Percentiles rank a stretch among this genome's conserved stretches.
phyloP scores from a whole-genome alignment of 176 grass and related monocot species.

The Melocanna baccifera region DNA sequence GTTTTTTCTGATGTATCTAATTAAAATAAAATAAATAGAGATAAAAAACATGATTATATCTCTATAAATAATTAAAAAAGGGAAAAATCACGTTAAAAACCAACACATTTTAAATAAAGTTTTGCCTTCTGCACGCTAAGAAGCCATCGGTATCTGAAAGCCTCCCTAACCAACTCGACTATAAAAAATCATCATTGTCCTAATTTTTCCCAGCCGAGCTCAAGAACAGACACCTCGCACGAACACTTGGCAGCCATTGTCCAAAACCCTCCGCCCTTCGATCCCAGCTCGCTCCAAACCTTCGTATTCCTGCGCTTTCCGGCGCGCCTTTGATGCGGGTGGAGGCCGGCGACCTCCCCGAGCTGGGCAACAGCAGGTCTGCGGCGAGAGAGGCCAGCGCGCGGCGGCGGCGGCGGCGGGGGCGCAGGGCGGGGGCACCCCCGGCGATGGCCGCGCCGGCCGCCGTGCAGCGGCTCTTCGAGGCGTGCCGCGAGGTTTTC shows the following conservation, averaged over 20 bases:
- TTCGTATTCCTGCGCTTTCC: neutral
- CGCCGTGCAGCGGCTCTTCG: conserved; percentile 30
- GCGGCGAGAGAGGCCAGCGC: neutral
- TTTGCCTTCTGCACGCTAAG: too few species aligned
- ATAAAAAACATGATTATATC: too few species aligned
- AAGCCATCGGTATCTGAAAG: too few species aligned
- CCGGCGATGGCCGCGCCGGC: neutral
- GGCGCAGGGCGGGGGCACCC: neutral
- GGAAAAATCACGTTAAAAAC: too few species aligned
- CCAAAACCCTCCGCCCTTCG: neutral
- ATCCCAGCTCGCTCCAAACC: neutral
- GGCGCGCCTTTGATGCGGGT: conserved; percentile 4
- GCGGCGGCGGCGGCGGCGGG: neutral
- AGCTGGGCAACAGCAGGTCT: conserved; percentile 7
- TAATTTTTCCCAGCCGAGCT: neutral
- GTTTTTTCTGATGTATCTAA: too few species aligned
- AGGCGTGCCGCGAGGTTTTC: conserved; percentile 35
- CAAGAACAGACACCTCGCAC: neutral
- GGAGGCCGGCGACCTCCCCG: neutral
- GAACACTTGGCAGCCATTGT: neutral
- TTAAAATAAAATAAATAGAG: too few species aligned
- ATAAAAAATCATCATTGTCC: conserved; percentile 8
- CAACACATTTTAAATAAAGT: too few species aligned
- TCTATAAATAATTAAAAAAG: too few species aligned
- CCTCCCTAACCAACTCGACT: neutral